Percentiles rank a stretch among this genome's conserved stretches.
Evolutionary conservation across 202 grass and related monocot species (phyloP).

Genomic region (Brachypodium distachyon): DNA sequence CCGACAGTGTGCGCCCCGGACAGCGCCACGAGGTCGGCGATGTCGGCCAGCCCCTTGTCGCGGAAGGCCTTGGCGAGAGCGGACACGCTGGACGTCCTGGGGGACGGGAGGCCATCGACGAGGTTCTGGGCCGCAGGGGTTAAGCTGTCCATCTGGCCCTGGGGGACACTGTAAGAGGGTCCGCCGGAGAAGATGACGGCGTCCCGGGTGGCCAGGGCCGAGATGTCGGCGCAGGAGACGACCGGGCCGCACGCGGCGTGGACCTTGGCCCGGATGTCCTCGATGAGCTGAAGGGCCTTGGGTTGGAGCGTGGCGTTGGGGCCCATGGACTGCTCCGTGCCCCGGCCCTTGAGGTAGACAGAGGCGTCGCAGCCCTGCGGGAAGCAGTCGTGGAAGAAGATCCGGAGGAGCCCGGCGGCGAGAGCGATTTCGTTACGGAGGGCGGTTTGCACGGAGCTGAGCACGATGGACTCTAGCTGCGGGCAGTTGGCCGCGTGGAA

Average conservation of each 20-base stretch:
- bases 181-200: slow-evolving; percentile 33
- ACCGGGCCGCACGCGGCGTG: slow-evolving; percentile 9
- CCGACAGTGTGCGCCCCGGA: slow-evolving; percentile 73
- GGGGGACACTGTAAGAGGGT: slow-evolving; percentile 9
- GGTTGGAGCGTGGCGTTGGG: slow-evolving; percentile 32
- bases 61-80: neutral
- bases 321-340: neutral
- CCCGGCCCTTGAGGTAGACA: neutral
- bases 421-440: neutral
- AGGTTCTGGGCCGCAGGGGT: neutral
- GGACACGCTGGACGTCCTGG: neutral
- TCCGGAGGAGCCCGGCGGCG: slow-evolving; percentile 28
- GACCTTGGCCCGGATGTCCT: slow-evolving; percentile 33
- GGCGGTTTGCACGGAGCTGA: neutral
- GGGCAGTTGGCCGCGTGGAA: too few species aligned
- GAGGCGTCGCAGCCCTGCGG: slow-evolving; percentile 53
- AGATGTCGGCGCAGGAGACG: slow-evolving; percentile 56
- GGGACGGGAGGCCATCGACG: slow-evolving; percentile 17
- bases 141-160: slow-evolving; percentile 31
- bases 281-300: slow-evolving; percentile 26
- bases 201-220: slow-evolving; percentile 38
- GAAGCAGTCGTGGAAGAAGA: slow-evolving; percentile 47
- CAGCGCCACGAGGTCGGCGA: slow-evolving; percentile 36
- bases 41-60: neutral
- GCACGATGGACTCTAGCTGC: slow-evolving; percentile 16